Conservation (phyloP, 805 yeast genomes). For the Torulaspora quercuum region DNA sequence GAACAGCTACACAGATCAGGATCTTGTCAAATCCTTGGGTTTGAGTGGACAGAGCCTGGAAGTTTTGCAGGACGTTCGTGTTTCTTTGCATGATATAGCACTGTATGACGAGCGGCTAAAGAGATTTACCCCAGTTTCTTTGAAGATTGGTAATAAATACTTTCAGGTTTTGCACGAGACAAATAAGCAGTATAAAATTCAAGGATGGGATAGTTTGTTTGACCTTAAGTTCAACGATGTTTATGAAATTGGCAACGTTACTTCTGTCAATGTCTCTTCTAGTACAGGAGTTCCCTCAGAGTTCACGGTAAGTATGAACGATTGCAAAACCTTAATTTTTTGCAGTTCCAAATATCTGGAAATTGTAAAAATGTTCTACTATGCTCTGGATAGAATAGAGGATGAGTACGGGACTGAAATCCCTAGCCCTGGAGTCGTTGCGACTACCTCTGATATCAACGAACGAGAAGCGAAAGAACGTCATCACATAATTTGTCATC, state of each 20-base stretch:
- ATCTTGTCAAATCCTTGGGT: conserved; percentile 44
- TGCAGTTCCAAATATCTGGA: conserved; percentile 53
- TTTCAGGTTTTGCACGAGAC: conserved; percentile 53
- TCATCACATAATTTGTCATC: conserved; percentile 48
- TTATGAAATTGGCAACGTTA: conserved; percentile 41
- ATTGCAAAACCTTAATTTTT: conserved; percentile 41
- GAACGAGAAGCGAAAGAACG: conserved; percentile 33
- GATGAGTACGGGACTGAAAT: conserved; percentile 32
- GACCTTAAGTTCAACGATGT: conserved; percentile 44
- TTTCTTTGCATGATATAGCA: conserved; percentile 49
- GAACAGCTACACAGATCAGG: conserved; percentile 46
- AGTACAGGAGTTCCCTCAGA: conserved; percentile 49
- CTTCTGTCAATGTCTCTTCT: conserved; percentile 41
- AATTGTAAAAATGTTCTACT: conserved; percentile 66
- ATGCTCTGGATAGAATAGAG: conserved; percentile 54
- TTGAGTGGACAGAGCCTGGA: conserved; percentile 43
- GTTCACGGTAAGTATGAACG: conserved; percentile 43
- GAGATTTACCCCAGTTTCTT: conserved; percentile 55
- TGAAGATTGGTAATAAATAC: conserved; percentile 68
- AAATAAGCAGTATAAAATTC: conserved; percentile 41
- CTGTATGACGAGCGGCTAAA: conserved; percentile 47
- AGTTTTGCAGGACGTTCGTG: conserved; percentile 49
- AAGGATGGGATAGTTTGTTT: conserved; percentile 33
- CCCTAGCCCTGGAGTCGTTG: conserved; percentile 5
- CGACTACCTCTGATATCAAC: conserved; percentile 21